Percentiles rank a stretch among this genome's conserved stretches.
Conservation (phyloP, 306 rosid species). For the Rubus parviflorus region DNA sequence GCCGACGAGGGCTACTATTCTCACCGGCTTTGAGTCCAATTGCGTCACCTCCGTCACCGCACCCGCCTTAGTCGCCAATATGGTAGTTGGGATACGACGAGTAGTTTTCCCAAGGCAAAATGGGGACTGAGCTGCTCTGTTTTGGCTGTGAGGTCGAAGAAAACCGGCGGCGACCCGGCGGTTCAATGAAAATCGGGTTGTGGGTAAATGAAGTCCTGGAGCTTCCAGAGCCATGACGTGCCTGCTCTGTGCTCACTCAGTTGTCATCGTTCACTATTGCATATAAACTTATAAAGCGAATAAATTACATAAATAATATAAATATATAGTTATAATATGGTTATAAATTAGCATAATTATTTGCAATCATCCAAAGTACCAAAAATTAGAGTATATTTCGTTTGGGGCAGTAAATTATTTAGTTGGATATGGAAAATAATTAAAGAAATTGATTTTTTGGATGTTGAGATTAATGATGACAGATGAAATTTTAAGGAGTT, state of each 20-base stretch:
- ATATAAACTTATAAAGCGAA: too few relatives aligned
- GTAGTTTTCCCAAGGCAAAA: conserved; percentile 1
- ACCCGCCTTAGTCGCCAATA: conserved; percentile 28
- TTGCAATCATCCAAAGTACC: too few relatives aligned
- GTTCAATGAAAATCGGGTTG: neutral
- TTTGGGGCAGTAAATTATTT: too few relatives aligned
- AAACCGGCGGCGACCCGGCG: conserved; percentile 20
- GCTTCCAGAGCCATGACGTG: conserved; percentile 36
- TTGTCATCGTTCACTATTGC: too few relatives aligned
- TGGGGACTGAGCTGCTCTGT: conserved; percentile 8
- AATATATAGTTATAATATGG: too few relatives aligned
- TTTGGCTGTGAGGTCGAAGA: conserved; percentile 1
- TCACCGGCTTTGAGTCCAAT: conserved; percentile 44
- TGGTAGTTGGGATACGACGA: conserved; percentile 17
- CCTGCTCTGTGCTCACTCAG: neutral
- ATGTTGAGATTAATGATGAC: too few relatives aligned
- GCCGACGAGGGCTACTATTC: conserved; percentile 63
- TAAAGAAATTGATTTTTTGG: too few relatives aligned
- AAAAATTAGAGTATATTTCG: too few relatives aligned
- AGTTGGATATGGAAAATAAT: too few relatives aligned
- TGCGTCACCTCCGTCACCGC: conserved; percentile 8
- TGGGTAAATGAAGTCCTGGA: conserved; percentile 9
- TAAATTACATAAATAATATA: too few relatives aligned
- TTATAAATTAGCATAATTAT: too few relatives aligned
- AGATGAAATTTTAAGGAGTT: too few relatives aligned